A percentile compares a stretch with the other conserved stretches of the same genome.
phyloP scores from a whole-genome alignment of 192 early-diverging fungal species.

The Podila horticola region DNA sequence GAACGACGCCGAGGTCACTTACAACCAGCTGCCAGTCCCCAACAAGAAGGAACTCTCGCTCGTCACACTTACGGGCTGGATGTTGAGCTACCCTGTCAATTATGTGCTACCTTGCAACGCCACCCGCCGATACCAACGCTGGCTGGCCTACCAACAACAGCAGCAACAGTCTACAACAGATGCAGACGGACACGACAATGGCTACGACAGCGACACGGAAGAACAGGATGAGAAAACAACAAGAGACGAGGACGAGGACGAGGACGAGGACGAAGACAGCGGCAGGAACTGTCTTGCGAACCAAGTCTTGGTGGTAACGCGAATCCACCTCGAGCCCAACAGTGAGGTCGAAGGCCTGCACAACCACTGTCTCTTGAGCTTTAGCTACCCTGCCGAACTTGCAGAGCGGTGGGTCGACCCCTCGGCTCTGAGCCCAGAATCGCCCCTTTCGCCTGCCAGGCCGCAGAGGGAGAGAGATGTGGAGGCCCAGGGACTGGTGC shows the following conservation, averaged over 20 bases:
- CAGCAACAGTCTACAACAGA: conserved; percentile 7
- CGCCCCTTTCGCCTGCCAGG: neutral
- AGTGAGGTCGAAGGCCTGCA: conserved; percentile 4
- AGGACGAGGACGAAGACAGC: conserved; percentile 20
- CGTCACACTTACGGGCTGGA: conserved; percentile 28
- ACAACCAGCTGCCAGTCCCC: conserved; percentile 18
- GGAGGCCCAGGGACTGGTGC: neutral
- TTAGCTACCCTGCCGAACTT: conserved; percentile 28
- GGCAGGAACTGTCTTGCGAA: conserved; percentile 42
- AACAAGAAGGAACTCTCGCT: conserved; percentile 16
- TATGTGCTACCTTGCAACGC: conserved; percentile 22
- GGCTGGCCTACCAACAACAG: neutral
- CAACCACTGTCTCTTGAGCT: conserved; percentile 20
- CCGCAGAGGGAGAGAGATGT: conserved; percentile 2
- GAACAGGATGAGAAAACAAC: neutral
- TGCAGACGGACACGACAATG: neutral
- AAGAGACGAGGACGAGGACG: neutral
- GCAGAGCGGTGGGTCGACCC: conserved; percentile 15
- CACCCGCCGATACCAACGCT: conserved; percentile 3
- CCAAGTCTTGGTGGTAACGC: conserved; percentile 16
- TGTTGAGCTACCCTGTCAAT: conserved; percentile 26
- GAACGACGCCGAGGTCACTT: conserved; percentile 33
- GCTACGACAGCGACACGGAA: neutral
- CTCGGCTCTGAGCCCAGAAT: neutral
- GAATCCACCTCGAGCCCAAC: conserved; percentile 19